Percentiles rank a stretch among this genome's conserved stretches.
Evolutionary conservation across 441 rosid genomes (phyloP).

Genomic region (Melianthus villosus): DNA sequence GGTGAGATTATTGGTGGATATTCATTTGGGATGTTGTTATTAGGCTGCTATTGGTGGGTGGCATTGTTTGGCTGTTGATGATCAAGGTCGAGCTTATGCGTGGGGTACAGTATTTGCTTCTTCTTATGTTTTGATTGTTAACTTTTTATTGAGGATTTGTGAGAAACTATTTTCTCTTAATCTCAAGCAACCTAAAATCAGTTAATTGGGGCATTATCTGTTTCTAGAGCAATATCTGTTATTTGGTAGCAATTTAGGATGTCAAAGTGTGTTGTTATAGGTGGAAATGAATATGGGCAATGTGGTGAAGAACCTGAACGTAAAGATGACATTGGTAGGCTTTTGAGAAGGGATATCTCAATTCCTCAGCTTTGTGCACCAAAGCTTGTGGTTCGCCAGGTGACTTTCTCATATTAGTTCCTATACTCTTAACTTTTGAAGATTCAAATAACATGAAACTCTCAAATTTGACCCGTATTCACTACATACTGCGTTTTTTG

Average conservation of each 20-base stretch:
- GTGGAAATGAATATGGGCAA: slow-evolving; percentile 97
- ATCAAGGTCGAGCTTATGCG: slow-evolving; percentile 88
- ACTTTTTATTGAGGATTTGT: slow-evolving; percentile 1
- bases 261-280: slow-evolving; percentile 17
- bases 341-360: slow-evolving; percentile 71
- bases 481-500: too few relatives aligned
- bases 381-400: slow-evolving; percentile 79
- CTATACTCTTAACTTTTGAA: background rate
- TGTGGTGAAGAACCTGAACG: slow-evolving; percentile 93
- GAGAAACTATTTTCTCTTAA: background rate
- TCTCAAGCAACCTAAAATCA: background rate
- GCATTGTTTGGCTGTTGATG: slow-evolving; percentile 99
- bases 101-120: too few relatives aligned
- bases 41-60: slow-evolving; percentile 99
- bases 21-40: slow-evolving; percentile 10
- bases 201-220: background rate
- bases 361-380: slow-evolving; percentile 94
- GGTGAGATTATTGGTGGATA: too few relatives aligned
- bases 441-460: background rate
- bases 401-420: slow-evolving; percentile 11
- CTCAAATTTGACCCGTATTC: background rate
- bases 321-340: slow-evolving; percentile 72
- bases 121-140: background rate
- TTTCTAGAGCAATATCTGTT: background rate
- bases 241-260: background rate